phyloP scores from a whole-genome alignment of 2,329 filamentous ascomycete genomes.

The Zopfia rhizophila region DNA sequence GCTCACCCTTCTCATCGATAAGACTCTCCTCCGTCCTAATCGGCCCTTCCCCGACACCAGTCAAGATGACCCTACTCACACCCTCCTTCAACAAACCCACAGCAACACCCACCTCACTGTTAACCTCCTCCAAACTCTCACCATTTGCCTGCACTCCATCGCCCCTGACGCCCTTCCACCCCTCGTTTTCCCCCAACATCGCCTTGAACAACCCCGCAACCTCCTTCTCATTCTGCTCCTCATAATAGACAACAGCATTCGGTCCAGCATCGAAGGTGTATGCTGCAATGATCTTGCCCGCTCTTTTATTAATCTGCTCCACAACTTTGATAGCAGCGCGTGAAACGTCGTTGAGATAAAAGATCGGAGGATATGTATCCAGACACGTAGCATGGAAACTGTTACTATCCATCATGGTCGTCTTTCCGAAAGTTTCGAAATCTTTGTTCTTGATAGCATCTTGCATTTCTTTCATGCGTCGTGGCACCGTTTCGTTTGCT shows the following conservation, averaged over 20 bases:
- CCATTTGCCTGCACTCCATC: conserved; percentile 61
- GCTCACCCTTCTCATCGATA: conserved; percentile 68
- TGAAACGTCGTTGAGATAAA: conserved; percentile 97
- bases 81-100: conserved; percentile 72
- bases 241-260: conserved; percentile 96
- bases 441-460: conserved; percentile 79
- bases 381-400: conserved; percentile 95
- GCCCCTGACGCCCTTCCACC: conserved; percentile 72
- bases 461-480: conserved; percentile 86
- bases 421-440: conserved; percentile 85
- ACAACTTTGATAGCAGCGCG: conserved; percentile 87
- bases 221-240: conserved; percentile 76
- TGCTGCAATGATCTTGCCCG: conserved; percentile 83
- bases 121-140: conserved; percentile 71
- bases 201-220: conserved; percentile 83
- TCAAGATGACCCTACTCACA: conserved; percentile 89
- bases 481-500: conserved; percentile 79
- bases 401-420: conserved; percentile 98
- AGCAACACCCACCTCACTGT: conserved; percentile 56
- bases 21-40: conserved; percentile 81
- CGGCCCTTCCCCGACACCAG: conserved; percentile 90
- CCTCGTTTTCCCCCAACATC: conserved; percentile 70
- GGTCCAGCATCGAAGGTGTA: conserved; percentile 99
- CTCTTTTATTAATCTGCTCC: conserved; percentile 84
- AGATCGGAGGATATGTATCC: conserved; percentile 96